Percentiles rank a stretch among this genome's conserved stretches.
These are phyloP conservation scores for Ascochyta lentis DNA, from an alignment of 2,329 filamentous ascomycete species.

Conservation along the genomic window DNA sequence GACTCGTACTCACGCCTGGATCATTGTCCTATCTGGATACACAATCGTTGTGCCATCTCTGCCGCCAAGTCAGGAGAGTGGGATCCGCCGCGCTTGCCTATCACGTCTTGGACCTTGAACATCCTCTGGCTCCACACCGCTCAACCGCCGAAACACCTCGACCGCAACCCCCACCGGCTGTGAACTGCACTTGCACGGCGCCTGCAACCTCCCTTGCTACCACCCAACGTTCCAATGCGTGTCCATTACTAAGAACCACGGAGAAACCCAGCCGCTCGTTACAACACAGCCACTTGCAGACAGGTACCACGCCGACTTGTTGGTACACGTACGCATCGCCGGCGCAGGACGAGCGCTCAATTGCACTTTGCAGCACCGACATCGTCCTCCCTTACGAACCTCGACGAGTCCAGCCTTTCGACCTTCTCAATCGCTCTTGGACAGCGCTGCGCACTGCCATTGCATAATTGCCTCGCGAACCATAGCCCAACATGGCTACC, in stretches of 20 bases:
- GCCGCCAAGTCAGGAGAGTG: slow-evolving; percentile 11
- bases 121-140: slow-evolving; percentile 39
- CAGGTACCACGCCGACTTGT: slow-evolving; percentile 6
- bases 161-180: slow-evolving; percentile 27
- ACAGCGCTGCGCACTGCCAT: background rate
- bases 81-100: slow-evolving; percentile 36
- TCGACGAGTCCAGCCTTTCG: background rate
- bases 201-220: slow-evolving; percentile 21
- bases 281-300: background rate
- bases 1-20: background rate
- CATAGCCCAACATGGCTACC: slow-evolving; percentile 24
- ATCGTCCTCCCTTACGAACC: background rate
- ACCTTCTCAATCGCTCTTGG: background rate
- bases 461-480: background rate
- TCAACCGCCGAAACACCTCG: slow-evolving; percentile 35
- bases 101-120: slow-evolving; percentile 34
- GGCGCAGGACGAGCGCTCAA: slow-evolving; percentile 9
- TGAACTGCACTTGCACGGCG: slow-evolving; percentile 15
- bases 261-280: slow-evolving; percentile 24
- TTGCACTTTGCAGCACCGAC: slow-evolving; percentile 1
- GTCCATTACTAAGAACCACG: slow-evolving; percentile 24
- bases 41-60: slow-evolving; percentile 9
- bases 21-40: slow-evolving; percentile 1
- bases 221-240: slow-evolving; percentile 30
- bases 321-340: slow-evolving; percentile 2